Conservation (phyloP, 2,329 filamentous ascomycete species). For the Aspergillus fijiensis region DNA sequence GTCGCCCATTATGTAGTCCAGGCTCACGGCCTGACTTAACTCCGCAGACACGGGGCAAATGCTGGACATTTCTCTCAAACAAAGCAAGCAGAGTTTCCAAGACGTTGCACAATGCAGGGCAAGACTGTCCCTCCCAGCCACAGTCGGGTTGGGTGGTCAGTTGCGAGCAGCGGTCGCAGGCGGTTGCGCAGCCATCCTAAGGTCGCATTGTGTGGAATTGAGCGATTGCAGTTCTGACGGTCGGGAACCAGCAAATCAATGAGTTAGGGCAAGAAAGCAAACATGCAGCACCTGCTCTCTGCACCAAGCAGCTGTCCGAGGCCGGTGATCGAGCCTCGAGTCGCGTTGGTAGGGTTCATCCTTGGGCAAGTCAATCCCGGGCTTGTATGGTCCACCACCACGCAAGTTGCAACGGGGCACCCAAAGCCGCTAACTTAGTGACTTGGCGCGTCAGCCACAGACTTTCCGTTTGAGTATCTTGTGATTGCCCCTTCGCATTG, state of each 20-base stretch:
- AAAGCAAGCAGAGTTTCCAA: constrained; percentile 1
- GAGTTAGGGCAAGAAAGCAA: background rate
- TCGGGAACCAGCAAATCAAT: background rate
- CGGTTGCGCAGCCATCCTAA: background rate
- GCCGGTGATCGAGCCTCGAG: background rate
- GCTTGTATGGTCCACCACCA: background rate
- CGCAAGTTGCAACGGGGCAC: background rate
- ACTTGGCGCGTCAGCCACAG: background rate
- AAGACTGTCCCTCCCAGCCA: background rate
- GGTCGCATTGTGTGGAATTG: background rate
- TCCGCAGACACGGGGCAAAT: background rate
- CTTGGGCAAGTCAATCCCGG: background rate
- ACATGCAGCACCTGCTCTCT: background rate
- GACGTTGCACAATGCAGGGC: background rate
- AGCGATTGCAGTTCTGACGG: background rate
- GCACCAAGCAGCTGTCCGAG: background rate
- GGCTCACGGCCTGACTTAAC: constrained; percentile 1
- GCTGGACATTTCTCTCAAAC: background rate
- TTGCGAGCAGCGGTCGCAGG: background rate
- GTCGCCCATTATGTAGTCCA: background rate
- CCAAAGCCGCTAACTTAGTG: background rate
- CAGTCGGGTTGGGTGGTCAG: background rate
- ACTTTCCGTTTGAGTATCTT: background rate
- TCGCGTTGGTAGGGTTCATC: background rate
- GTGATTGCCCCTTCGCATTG: no score